phyloP scores from a whole-genome alignment of 805 yeast species.

The Saccharomyces paradoxus region DNA sequence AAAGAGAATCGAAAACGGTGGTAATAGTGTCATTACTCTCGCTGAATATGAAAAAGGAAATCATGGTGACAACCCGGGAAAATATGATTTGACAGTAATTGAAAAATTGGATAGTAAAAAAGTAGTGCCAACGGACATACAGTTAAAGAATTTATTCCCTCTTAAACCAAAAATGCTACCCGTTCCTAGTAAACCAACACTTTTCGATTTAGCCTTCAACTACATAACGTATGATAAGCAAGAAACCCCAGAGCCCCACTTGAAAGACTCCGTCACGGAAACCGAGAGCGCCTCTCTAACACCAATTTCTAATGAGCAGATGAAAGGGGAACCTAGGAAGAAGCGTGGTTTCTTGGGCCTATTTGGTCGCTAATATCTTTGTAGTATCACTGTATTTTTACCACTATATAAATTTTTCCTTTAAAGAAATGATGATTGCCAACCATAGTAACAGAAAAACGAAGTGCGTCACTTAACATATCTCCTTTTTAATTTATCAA shows the following conservation, averaged over 20 bases:
- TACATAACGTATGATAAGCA: slow-evolving; percentile 48
- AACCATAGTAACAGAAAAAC: neutral
- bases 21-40: slow-evolving; percentile 28
- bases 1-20: slow-evolving; percentile 33
- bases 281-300: slow-evolving; percentile 6
- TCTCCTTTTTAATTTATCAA: neutral
- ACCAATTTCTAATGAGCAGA: slow-evolving; percentile 9
- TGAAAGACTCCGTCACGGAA: slow-evolving; percentile 4
- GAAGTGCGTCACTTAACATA: neutral
- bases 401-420: neutral
- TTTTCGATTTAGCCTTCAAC: slow-evolving; percentile 85
- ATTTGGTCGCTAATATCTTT: slow-evolving; percentile 42
- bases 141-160: slow-evolving; percentile 23
- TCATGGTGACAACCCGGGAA: slow-evolving; percentile 3
- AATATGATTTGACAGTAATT: slow-evolving; percentile 28
- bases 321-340: slow-evolving; percentile 31
- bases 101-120: slow-evolving; percentile 29
- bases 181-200: slow-evolving; percentile 74
- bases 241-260: slow-evolving; percentile 12
- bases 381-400: neutral
- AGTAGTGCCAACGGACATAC: slow-evolving; percentile 17
- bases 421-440: neutral
- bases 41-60: slow-evolving; percentile 30
- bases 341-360: slow-evolving; percentile 68
- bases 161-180: slow-evolving; percentile 43